These are phyloP conservation scores for Monosporascus sp. DNA, from an alignment of 2,329 filamentous ascomycete species.

Conservation along the genomic window DNA sequence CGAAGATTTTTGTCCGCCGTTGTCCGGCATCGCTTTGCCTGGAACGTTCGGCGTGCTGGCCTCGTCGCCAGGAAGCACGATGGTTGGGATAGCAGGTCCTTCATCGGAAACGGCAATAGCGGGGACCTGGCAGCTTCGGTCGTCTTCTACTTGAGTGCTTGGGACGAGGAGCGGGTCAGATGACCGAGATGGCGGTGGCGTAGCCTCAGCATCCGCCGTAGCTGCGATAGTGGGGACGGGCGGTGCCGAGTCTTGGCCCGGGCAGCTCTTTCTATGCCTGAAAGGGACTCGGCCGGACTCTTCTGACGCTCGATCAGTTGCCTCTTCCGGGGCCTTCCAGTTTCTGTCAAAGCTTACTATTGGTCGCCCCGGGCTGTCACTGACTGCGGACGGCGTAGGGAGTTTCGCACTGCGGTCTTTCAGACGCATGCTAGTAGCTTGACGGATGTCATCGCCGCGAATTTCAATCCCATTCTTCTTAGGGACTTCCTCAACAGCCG, in stretches of 20 bases:
- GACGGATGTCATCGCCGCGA: constrained; percentile 78
- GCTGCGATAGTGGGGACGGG: constrained; percentile 49
- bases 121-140: constrained; percentile 42
- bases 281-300: constrained; percentile 30
- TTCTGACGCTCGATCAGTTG: constrained; percentile 65
- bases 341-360: constrained; percentile 94
- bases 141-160: constrained; percentile 39
- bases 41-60: constrained; percentile 25
- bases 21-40: constrained; percentile 42
- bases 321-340: constrained; percentile 69
- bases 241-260: constrained; percentile 25
- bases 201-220: constrained; percentile 40
- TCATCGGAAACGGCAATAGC: constrained; percentile 44
- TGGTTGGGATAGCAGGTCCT: constrained; percentile 35
- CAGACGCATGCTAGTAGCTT: constrained; percentile 83
- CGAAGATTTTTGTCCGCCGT: constrained; percentile 27
- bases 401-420: constrained; percentile 83
- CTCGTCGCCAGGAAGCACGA: constrained; percentile 31
- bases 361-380: constrained; percentile 81
- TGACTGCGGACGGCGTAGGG: constrained; percentile 85
- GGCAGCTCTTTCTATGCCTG: constrained; percentile 25
- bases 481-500: constrained; percentile 39
- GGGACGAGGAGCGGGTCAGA: constrained; percentile 33
- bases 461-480: constrained; percentile 79
- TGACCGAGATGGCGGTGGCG: constrained; percentile 31